Evolutionary conservation across 805 yeast species (phyloP).

Genomic region (Trichomonascus vanleenenianus): DNA sequence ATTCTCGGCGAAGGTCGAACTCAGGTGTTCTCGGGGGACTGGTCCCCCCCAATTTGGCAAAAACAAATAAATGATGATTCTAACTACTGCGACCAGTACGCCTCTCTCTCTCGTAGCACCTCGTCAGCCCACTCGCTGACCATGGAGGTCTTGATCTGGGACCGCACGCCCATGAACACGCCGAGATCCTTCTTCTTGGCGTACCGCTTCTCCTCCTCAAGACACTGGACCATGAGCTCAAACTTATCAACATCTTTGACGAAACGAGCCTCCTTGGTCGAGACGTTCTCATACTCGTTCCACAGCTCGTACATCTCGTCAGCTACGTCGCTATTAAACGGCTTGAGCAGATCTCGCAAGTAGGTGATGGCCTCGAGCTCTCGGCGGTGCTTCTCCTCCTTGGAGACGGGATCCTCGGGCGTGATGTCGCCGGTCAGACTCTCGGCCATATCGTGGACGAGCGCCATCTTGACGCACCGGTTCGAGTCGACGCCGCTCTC

Average conservation of each 20-base stretch:
- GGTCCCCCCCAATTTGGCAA: too few species aligned
- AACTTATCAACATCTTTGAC: constrained; percentile 92
- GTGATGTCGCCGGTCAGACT: constrained; percentile 91
- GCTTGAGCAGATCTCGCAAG: constrained; percentile 48
- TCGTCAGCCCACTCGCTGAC: constrained; percentile 63
- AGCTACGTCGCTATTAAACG: constrained; percentile 59
- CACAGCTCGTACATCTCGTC: constrained; percentile 61
- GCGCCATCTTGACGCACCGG: constrained; percentile 75
- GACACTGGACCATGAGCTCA: constrained; percentile 55
- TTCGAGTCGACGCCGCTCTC: constrained; percentile 47
- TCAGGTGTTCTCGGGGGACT: too few species aligned
- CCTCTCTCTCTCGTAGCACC: constrained; percentile 39
- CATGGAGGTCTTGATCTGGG: constrained; percentile 61
- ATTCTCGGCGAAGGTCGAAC: too few species aligned
- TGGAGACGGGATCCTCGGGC: constrained; percentile 65
- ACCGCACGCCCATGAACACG: constrained; percentile 61
- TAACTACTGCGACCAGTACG: constrained; percentile 32
- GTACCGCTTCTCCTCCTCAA: constrained; percentile 63
- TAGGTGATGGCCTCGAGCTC: constrained; percentile 68
- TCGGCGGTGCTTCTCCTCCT: constrained; percentile 75
- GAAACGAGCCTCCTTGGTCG: constrained; percentile 74
- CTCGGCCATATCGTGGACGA: constrained; percentile 93
- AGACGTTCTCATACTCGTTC: constrained; percentile 83
- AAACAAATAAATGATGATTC: too few species aligned
- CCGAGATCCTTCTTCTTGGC: constrained; percentile 50